phyloP scores from a whole-genome alignment of 192 early-diverging fungal genomes.

The Ambispora gerdemannii region DNA sequence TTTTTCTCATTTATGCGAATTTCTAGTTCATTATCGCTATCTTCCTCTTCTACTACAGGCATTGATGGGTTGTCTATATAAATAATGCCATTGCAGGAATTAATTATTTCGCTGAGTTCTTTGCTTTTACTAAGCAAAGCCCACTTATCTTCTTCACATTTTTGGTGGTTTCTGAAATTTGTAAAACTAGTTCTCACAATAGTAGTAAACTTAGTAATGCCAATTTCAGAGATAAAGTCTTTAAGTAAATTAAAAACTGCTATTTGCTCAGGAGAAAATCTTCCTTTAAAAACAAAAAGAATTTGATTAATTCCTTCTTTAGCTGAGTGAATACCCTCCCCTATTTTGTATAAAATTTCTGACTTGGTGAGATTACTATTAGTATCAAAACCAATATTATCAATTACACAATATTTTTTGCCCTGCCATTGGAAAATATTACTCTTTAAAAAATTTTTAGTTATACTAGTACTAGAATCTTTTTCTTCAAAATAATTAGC shows the following conservation, averaged over 20 bases:
- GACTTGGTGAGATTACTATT: background rate
- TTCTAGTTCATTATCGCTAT: background rate
- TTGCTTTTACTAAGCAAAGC: background rate
- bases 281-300: slow-evolving; percentile 11
- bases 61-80: slow-evolving; percentile 18
- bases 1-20: background rate
- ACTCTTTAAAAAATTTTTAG: slow-evolving; percentile 9
- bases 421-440: background rate
- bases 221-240: background rate
- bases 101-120: slow-evolving; percentile 13
- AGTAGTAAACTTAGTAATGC: slow-evolving; percentile 23
- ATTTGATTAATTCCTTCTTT: slow-evolving; percentile 14
- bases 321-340: background rate
- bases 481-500: slow-evolving; percentile 1
- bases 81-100: slow-evolving; percentile 2
- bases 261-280: slow-evolving; percentile 1
- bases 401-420: slow-evolving; percentile 13
- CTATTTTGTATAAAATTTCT: slow-evolving; percentile 16
- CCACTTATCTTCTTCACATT: background rate
- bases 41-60: slow-evolving; percentile 8
- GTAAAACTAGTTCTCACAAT: slow-evolving; percentile 5
- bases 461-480: background rate
- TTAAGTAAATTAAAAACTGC: slow-evolving; percentile 9
- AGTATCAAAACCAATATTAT: slow-evolving; percentile 21
- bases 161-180: slow-evolving; percentile 5